Conservation (phyloP, 164 flowering plant genomes). For the Paratinospora sagittata region DNA sequence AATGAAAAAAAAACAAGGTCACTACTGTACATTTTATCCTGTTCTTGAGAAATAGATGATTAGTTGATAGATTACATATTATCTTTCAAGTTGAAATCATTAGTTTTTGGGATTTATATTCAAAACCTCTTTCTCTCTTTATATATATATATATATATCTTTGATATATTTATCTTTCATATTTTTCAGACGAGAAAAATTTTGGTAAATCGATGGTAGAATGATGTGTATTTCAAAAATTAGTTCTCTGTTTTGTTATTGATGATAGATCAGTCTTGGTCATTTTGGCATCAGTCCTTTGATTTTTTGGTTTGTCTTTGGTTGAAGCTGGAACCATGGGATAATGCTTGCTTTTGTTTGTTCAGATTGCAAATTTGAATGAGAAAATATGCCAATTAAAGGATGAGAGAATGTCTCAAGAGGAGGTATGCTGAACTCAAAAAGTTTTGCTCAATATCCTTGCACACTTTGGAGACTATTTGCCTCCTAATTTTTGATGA, state of each 20-base stretch:
- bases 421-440: conserved; percentile 5
- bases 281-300: neutral
- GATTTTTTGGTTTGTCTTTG: neutral
- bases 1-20: neutral
- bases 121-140: too few species aligned
- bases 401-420: conserved; percentile 4
- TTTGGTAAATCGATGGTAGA: too few species aligned
- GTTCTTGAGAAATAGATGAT: neutral
- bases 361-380: conserved; percentile 17
- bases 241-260: neutral
- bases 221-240: too few species aligned
- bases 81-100: neutral
- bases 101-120: neutral
- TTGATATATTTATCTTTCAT: too few species aligned
- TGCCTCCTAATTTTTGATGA: neutral
- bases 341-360: conserved; percentile 4
- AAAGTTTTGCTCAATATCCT: neutral
- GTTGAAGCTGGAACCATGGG: neutral
- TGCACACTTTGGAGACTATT: neutral
- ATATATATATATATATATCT: too few species aligned
- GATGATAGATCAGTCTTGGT: neutral
- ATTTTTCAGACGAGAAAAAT: too few species aligned
- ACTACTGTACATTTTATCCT: neutral
- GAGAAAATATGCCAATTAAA: conserved; percentile 13
- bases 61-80: neutral